Evolutionary conservation across 352 stramenopile genomes (phyloP), one percentile per base, ranked within the genome.

Genomic region (Elongisporangium anandrum): DNA sequence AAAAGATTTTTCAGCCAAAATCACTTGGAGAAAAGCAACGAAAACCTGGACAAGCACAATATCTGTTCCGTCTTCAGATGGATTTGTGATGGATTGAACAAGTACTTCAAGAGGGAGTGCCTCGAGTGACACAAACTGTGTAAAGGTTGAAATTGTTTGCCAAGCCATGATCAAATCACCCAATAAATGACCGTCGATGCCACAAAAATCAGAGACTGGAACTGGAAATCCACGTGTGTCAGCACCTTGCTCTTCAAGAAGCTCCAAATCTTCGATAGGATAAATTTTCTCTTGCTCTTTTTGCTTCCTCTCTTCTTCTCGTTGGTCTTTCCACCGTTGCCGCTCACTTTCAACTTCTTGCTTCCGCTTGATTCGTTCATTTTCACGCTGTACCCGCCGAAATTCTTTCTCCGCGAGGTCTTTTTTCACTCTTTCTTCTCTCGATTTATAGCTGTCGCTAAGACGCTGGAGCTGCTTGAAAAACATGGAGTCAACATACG

Each of bases 401-500:
- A 76, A 68, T 63, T 94, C 85, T 38, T 77, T 68, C 8, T 90
- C 73, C 1, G 71, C 76, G 24, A 85, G 68, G 49, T 90, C 77
- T 29, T 82, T 83, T 50, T 83, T 63, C 29, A 77, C 70, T 24
- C 79, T 77, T 26, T 75, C 75, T 66, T 80, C 72, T 52, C 85
- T 80, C 26, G 81, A 60, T 24, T 70, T 75, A 38, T 87, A 83
- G 23, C 72, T 88, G 56, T 92, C 77, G 59, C 84, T 70, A 59
- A 92, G 59, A 22, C 85, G 79, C 47, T 92, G 77, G 17, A 94
- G 65, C 50, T 94, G 82, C 60, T 85, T 89, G 62, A 94, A 92
- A 57, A 94, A 94, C 79, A 91, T 91, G 16, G 81, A 94, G 19
- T 92, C 68, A 23, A 92, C 62, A 50, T 92, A 94, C 16, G 70